Evolutionary conservation across 345 rosid genomes (phyloP).

Genomic region (Lagerstroemia speciosa): DNA sequence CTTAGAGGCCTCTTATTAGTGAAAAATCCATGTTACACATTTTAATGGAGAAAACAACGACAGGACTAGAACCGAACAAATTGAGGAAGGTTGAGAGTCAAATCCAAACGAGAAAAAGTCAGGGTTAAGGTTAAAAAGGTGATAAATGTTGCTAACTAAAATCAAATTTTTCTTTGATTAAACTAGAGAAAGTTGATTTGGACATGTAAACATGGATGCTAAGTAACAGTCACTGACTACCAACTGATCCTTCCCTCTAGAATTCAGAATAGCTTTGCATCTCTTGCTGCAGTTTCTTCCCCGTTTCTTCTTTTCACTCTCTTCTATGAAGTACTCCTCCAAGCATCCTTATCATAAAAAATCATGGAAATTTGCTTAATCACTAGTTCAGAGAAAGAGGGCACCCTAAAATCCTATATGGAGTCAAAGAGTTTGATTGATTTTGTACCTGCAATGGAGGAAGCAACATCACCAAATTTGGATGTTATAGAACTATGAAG

Average conservation of each 20-base stretch:
- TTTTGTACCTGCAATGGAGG: conserved; percentile 51
- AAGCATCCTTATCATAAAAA: conserved; percentile 28
- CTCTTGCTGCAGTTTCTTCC: conserved; percentile 12
- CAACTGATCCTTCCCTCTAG: conserved; percentile 52
- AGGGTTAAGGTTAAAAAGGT: too few relatives aligned
- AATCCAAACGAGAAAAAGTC: too few relatives aligned
- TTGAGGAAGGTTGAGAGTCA: too few relatives aligned
- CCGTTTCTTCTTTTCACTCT: conserved; percentile 21
- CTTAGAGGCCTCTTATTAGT: too few relatives aligned
- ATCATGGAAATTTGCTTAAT: background rate
- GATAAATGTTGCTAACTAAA: too few relatives aligned
- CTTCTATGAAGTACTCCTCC: conserved; percentile 28
- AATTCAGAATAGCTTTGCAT: conserved; percentile 38
- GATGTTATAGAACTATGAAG: conserved; percentile 56
- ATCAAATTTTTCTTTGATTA: too few relatives aligned
- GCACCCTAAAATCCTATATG: too few relatives aligned
- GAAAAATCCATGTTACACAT: too few relatives aligned
- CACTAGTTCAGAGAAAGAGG: background rate
- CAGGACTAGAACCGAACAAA: too few relatives aligned
- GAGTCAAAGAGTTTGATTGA: background rate
- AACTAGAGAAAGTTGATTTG: background rate
- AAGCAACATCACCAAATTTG: conserved; percentile 46
- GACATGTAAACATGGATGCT: background rate
- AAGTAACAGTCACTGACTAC: conserved; percentile 25
- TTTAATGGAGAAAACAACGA: too few relatives aligned